Evolutionary conservation across 163 green algal species (phyloP), one percentile per base, ranked within the genome.

Genomic region (Scenedesmus sp.): DNA sequence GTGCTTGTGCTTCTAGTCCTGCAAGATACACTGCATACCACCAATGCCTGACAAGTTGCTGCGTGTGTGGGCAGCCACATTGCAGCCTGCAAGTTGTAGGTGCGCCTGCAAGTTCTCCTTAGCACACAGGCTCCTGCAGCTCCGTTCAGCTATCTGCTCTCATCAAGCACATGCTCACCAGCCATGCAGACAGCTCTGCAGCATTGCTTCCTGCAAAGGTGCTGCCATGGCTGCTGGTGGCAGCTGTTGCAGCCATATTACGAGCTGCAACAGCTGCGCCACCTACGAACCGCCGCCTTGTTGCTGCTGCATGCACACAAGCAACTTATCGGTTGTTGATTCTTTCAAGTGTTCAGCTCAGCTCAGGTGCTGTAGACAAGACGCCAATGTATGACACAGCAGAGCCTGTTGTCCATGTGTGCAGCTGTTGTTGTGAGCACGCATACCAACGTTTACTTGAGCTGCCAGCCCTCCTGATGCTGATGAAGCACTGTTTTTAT

Each of bases 151-250:
- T 46, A 46, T 46, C 34, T 1, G 0, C 34, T 46, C 34, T 1
- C 34, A 46, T 64, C 59, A 64, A 15, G 59, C 8, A 15, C 8
- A 64, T 66, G 15, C 77, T 87, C 26, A 92, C 89, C 82, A 92
- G 89, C 89, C 89, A 92, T 57, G 76, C 59, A 7, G 86, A 76
- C 4, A 92, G 77, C 23, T 88, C 81, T 13, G 23, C 89, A 67
- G 89, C 56, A 23, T 64, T 85, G 56, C 76, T 64, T 13, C 87
- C 87, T 79, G 74, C 56, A 64, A 91, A 91, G 2, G 81, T 9
- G 34, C 55, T 76, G 76, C 76, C 76, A 52, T 86, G 70, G 59
- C 34, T 56, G 57, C 87, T 55, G 54, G 60, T 60, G 4, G 87
- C 87, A 62, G 87, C 73, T 86, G 87, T 60, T 57, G 87, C 57